phyloP scores from a whole-genome alignment of 2,329 filamentous ascomycete genomes.

The Colletotrichum neosansevieriae region DNA sequence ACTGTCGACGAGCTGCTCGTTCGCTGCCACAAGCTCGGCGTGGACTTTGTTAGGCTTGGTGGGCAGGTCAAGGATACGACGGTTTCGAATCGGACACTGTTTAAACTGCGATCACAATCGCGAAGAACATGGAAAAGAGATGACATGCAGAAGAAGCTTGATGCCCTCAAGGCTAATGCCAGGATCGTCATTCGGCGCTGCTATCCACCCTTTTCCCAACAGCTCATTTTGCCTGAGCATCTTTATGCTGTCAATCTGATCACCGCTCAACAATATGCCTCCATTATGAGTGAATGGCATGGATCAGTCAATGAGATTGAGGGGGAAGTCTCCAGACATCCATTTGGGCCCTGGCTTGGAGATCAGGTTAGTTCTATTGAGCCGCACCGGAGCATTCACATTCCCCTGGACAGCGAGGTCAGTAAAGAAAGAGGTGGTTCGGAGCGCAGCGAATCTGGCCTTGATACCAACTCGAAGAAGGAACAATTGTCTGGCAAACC shows the following conservation, averaged over 20 bases:
- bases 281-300: slow-evolving; percentile 27
- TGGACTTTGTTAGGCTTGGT: slow-evolving; percentile 72
- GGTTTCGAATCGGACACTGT: slow-evolving; percentile 76
- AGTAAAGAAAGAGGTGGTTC: neutral
- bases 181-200: slow-evolving; percentile 15
- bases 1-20: slow-evolving; percentile 85
- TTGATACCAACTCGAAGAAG: slow-evolving; percentile 16
- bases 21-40: slow-evolving; percentile 65
- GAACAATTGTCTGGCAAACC: slow-evolving; percentile 70
- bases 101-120: slow-evolving; percentile 62
- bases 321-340: neutral
- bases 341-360: slow-evolving; percentile 11
- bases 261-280: slow-evolving; percentile 24
- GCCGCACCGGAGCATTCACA: slow-evolving; percentile 13
- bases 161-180: slow-evolving; percentile 10
- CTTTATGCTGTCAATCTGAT: slow-evolving; percentile 23
- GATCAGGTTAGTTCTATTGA: slow-evolving; percentile 2
- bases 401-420: neutral
- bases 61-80: slow-evolving; percentile 74
- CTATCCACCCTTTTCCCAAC: slow-evolving; percentile 8
- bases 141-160: slow-evolving; percentile 15
- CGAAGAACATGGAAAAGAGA: slow-evolving; percentile 10
- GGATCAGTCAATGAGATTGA: neutral
- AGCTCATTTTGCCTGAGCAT: slow-evolving; percentile 17
- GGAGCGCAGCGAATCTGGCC: neutral